Evolutionary conservation across 768 basidiomycete species (phyloP), one percentile per base, ranked within the genome.

Genomic region (Amanita subjunquillea): DNA sequence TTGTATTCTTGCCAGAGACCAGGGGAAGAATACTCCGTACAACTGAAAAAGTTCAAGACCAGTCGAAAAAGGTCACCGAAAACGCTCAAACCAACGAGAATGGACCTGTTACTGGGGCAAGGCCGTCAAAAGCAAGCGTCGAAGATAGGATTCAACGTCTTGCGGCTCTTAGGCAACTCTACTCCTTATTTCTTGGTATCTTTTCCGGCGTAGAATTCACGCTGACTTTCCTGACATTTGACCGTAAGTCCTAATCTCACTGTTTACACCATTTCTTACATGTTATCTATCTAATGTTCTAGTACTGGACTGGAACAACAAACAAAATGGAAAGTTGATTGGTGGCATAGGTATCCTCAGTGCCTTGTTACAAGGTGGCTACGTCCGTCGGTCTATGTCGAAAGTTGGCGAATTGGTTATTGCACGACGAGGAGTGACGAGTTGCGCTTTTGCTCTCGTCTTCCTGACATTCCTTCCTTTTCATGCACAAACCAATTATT

Each of bases 181-280:
- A 98, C 64, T 86, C 92, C 64, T 66, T 83, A 43, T 99, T 97
- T 72, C 71, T 98, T 55, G 79, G 85, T 49, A 64, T 95, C 47
- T 98, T 99, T 67, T 94, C 94, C 2, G 95, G 94, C 10, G 80
- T 96, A 47, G 95, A 99, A 64, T 97, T 97, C 67, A 99, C 95
- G 0, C 73, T 99, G 20, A 95, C 92, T 0, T 98, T 98, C 75
- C 72, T 97, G 44, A 96, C 88, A 2, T 93, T 91, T 60, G 89
- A 91, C 64, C 67, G 91, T 87, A 69, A 65, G 84, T 75, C 15
- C n/a, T 48, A 8, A 17, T 29, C 4, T 2, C 4, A 15, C 4
- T n/a, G 8, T 8, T 3, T 13, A 32, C 36, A 6, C 15, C 30
- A 8, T 15, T 4, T n/a, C 37, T 8, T 12, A 8, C 25, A 41